Evolutionary conservation across 2,329 filamentous ascomycete genomes (phyloP).

Genomic region (Tricladium varicosporioides): DNA sequence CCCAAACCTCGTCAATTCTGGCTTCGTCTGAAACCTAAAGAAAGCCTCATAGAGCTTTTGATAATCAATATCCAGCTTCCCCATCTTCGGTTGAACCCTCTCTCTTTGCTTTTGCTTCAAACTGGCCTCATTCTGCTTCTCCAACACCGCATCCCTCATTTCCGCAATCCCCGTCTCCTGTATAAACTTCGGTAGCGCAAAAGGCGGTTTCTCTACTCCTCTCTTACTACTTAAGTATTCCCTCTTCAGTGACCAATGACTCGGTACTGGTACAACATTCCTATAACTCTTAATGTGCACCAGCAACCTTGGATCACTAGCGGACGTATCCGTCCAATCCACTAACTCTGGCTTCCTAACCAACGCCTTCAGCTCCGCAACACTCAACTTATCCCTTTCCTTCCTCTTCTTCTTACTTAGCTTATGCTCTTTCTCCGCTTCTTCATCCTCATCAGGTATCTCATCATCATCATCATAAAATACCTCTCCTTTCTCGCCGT

Average conservation of each 20-base stretch:
- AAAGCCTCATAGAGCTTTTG: constrained; percentile 98
- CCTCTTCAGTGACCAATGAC: constrained; percentile 93
- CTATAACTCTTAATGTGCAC: constrained; percentile 94
- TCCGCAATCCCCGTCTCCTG: constrained; percentile 96
- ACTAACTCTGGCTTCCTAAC: constrained; percentile 91
- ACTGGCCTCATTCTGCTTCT: constrained; percentile 89
- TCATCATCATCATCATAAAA: constrained; percentile 82
- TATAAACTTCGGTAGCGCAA: constrained; percentile 92
- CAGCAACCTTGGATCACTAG: constrained; percentile 81
- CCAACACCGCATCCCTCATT: constrained; percentile 94
- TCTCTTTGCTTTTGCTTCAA: constrained; percentile 96
- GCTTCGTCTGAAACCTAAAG: constrained; percentile 97
- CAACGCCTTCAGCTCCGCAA: constrained; percentile 91
- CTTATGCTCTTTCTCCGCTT: constrained; percentile 61
- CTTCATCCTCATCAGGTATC: constrained; percentile 81
- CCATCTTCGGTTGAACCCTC: constrained; percentile 92
- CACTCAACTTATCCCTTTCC: constrained; percentile 84
- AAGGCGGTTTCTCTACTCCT: constrained; percentile 93
- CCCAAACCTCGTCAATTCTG: constrained; percentile 87
- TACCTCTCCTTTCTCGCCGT: constrained; percentile 78
- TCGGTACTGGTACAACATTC: constrained; percentile 92
- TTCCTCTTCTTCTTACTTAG: constrained; percentile 96
- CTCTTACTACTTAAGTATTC: constrained; percentile 97
- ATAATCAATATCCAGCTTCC: constrained; percentile 96
- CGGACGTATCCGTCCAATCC: constrained; percentile 95